phyloP scores from a whole-genome alignment of 2,329 filamentous ascomycete genomes.

The Dactylellina drechsleri region DNA sequence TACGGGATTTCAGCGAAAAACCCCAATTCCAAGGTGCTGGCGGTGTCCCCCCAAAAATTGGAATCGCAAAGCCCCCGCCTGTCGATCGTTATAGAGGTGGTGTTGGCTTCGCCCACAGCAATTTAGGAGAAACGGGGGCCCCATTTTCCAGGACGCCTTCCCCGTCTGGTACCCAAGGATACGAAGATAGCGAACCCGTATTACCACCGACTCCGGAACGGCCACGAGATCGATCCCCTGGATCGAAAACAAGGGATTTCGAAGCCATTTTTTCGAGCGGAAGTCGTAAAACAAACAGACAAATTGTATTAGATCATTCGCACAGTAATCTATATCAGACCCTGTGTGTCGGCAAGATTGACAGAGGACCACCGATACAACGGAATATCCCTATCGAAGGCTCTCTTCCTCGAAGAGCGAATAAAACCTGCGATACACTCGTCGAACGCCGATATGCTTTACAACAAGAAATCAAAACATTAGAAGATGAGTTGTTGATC shows the following conservation, averaged over 20 bases:
- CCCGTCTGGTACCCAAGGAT: constrained; percentile 15
- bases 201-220: constrained; percentile 32
- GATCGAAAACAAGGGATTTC: constrained; percentile 25
- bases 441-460: constrained; percentile 32
- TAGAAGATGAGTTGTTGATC: constrained; percentile 39
- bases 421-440: constrained; percentile 5
- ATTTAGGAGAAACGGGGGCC: background rate
- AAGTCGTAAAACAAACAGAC: constrained; percentile 10
- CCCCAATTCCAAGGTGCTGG: background rate
- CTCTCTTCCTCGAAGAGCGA: constrained; percentile 9
- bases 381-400: background rate
- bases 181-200: constrained; percentile 20
- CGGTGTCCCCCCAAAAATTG: background rate
- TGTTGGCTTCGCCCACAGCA: background rate
- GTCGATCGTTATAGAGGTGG: background rate
- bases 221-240: constrained; percentile 27
- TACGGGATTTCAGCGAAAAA: background rate
- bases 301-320: background rate
- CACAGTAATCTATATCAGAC: constrained; percentile 11
- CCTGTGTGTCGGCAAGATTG: background rate
- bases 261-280: constrained; percentile 47
- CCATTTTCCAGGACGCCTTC: constrained; percentile 35
- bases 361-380: too few relatives aligned
- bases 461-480: constrained; percentile 15
- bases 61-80: constrained; percentile 1